These are phyloP conservation scores for Aquilaria malaccensis DNA, from an alignment of 345 rosid genomes.

Conservation along the genomic window DNA sequence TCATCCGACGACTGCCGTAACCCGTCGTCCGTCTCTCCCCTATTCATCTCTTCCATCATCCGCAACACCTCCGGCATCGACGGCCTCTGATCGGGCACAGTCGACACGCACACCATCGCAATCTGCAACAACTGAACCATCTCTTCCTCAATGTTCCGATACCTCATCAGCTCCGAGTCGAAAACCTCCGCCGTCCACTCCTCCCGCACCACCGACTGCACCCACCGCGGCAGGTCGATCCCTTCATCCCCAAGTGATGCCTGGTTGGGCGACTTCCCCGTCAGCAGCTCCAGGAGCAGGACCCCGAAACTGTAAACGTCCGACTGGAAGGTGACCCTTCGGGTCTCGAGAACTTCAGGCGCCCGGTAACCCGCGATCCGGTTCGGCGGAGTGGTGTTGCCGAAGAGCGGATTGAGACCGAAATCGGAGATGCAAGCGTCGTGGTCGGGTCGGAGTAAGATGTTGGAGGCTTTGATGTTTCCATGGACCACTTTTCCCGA, in stretches of 20 bases:
- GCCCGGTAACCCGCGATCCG: conserved; percentile 90
- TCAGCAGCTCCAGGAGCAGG: conserved; percentile 67
- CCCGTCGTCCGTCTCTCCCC: conserved; percentile 73
- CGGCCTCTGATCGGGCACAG: conserved; percentile 88
- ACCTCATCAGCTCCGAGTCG: conserved; percentile 87
- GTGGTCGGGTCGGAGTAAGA: conserved; percentile 67
- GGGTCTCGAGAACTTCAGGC: conserved; percentile 81
- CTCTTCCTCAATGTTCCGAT: conserved; percentile 91
- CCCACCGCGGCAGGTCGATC: conserved; percentile 95
- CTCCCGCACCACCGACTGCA: conserved; percentile 91
- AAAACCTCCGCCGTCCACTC: conserved; percentile 99
- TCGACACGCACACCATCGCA: conserved; percentile 87
- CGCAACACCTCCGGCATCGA: conserved; percentile 74
- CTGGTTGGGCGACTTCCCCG: conserved; percentile 94
- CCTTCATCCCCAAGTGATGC: conserved; percentile 96
- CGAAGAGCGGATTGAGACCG: conserved; percentile 75
- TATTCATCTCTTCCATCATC: conserved; percentile 87
- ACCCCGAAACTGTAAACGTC: conserved; percentile 98
- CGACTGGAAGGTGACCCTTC: conserved; percentile 68
- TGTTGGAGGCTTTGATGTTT: conserved; percentile 86
- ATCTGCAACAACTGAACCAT: conserved; percentile 96
- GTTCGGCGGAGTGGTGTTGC: conserved; percentile 49
- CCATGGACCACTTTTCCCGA: conserved; percentile 72
- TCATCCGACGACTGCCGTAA: conserved; percentile 90
- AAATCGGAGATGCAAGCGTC: conserved; percentile 62